Evolutionary conservation across 352 stramenopile genomes (phyloP).

Genomic region (Globisporangium uncinulatum): DNA sequence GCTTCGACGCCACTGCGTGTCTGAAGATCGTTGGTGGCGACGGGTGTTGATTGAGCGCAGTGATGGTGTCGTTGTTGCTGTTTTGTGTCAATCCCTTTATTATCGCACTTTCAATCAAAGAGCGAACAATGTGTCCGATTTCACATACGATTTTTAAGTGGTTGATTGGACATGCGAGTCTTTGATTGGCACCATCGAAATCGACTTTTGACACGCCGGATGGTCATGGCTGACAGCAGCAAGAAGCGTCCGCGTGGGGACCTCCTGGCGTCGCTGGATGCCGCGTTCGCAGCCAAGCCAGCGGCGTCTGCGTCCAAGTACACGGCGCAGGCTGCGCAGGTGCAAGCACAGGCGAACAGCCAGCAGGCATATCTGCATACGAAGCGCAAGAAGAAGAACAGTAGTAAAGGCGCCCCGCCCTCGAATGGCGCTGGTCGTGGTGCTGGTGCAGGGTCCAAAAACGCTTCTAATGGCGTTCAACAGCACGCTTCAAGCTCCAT

Average conservation of each 20-base stretch:
- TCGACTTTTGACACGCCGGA: not conserved
- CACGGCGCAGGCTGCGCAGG: conserved; percentile 42
- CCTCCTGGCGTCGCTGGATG: conserved; percentile 73
- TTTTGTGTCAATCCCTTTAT: not conserved
- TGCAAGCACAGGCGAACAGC: conserved; percentile 23
- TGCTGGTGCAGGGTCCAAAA: not conserved
- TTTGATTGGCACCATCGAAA: not conserved
- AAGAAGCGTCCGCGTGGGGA: conserved; percentile 72
- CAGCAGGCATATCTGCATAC: conserved; percentile 69
- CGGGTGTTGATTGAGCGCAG: conserved; percentile 15
- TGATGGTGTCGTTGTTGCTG: too few species aligned
- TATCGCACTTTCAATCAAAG: not conserved
- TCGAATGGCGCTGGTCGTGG: not conserved
- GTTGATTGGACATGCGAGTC: not conserved
- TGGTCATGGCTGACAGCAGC: conserved; percentile 15
- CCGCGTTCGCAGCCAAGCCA: conserved; percentile 45
- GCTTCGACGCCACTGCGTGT: conserved; percentile 22
- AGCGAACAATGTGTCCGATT: not conserved
- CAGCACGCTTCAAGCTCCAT: conserved; percentile 2
- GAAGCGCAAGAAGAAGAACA: conserved; percentile 47
- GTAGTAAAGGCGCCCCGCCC: not conserved
- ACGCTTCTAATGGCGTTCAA: not conserved
- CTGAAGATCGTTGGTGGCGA: conserved; percentile 20
- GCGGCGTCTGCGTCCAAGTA: conserved; percentile 50
- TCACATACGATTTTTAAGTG: not conserved